Percentiles rank a stretch among this genome's conserved stretches.
Evolutionary conservation across 306 rosid species (phyloP).

Genomic region (Begonia peltatifolia): DNA sequence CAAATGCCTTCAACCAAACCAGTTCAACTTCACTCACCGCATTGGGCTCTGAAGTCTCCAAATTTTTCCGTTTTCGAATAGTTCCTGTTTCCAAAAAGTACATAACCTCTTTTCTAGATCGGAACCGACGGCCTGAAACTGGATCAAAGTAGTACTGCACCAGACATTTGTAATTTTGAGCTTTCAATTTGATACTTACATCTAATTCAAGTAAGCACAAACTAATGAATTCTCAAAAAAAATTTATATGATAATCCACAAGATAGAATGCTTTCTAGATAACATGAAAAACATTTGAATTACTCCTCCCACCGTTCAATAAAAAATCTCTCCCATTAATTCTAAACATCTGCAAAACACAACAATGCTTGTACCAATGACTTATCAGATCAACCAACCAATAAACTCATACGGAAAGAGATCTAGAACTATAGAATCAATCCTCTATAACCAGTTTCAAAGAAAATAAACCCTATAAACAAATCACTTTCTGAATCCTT

Average conservation of each 20-base stretch:
- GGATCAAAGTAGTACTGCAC: slow-evolving; percentile 48
- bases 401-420: too few species aligned
- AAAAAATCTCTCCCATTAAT: too few species aligned
- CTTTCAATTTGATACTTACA: background rate
- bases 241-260: background rate
- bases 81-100: slow-evolving; percentile 42
- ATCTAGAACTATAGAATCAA: too few species aligned
- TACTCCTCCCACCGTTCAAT: background rate
- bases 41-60: slow-evolving; percentile 11
- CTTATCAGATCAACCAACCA: too few species aligned
- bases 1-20: background rate
- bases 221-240: background rate
- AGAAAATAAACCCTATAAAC: too few species aligned
- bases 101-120: slow-evolving; percentile 44
- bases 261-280: background rate
- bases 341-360: too few species aligned
- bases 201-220: background rate
- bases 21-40: slow-evolving; percentile 17
- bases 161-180: slow-evolving; percentile 7
- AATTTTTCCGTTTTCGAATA: slow-evolving; percentile 15
- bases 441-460: too few species aligned
- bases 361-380: too few species aligned
- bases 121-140: slow-evolving; percentile 29
- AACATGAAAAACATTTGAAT: background rate
- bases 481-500: too few species aligned